Conservation (phyloP, 2,329 filamentous ascomycete species). For the Mycosphaerella arachidis region DNA sequence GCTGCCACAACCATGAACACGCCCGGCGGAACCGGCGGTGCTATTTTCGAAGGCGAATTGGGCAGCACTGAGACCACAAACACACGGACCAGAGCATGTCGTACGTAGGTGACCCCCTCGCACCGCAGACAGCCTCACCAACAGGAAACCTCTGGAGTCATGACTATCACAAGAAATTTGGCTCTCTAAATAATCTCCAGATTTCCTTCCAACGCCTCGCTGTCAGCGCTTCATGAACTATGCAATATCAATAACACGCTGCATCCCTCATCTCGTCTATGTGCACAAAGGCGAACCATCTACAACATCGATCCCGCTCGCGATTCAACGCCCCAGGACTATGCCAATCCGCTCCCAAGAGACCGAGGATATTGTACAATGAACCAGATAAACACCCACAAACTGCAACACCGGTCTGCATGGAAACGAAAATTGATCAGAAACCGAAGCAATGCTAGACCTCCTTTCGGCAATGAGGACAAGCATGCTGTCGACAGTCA, state of each 20-base stretch:
- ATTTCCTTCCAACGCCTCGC: conserved; percentile 11
- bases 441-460: not conserved
- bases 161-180: not conserved
- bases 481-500: not conserved
- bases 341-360: not conserved
- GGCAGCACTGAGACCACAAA: not conserved
- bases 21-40: not conserved
- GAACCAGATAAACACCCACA: not conserved
- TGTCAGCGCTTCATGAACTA: conserved; percentile 8
- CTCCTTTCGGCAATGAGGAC: not conserved
- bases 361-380: not conserved
- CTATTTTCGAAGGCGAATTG: not conserved
- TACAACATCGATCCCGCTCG: not conserved
- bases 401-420: not conserved
- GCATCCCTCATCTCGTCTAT: not conserved
- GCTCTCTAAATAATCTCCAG: not conserved
- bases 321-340: not conserved
- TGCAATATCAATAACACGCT: not conserved
- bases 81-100: not conserved
- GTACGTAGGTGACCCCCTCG: too few species aligned
- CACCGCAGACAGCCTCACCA: not conserved
- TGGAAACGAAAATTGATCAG: not conserved
- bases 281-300: not conserved
- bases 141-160: not conserved
- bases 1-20: not conserved